phyloP scores from a whole-genome alignment of 441 rosid species.

The Gossypium trilobum region DNA sequence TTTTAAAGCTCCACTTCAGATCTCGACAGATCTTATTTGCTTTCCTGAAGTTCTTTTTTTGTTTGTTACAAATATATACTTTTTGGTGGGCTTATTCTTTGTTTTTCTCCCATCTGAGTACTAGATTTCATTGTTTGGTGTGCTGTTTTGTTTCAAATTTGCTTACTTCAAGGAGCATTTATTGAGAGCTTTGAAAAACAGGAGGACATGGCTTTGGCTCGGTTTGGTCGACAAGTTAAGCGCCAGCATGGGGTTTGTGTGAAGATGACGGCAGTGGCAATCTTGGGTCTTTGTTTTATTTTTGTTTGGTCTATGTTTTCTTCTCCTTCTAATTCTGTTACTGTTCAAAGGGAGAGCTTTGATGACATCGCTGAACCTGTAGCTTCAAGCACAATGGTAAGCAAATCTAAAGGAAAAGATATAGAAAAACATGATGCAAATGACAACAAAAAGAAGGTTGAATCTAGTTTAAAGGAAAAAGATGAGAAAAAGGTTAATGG shows the following conservation, averaged over 20 bases:
- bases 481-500: constrained; percentile 36
- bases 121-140: constrained; percentile 6
- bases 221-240: constrained; percentile 67
- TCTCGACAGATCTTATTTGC: constrained; percentile 2
- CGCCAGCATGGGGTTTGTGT: constrained; percentile 65
- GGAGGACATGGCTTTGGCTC: constrained; percentile 49
- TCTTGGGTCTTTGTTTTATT: constrained; percentile 76
- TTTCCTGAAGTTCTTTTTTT: not conserved
- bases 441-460: constrained; percentile 26
- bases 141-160: constrained; percentile 6
- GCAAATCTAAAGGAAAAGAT: constrained; percentile 16
- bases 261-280: constrained; percentile 59
- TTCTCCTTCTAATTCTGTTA: constrained; percentile 54
- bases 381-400: constrained; percentile 32
- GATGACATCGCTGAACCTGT: constrained; percentile 78
- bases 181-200: constrained; percentile 15
- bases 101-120: not conserved
- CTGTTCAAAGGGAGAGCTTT: constrained; percentile 69
- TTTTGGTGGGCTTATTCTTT: constrained; percentile 11
- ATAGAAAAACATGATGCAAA: constrained; percentile 22
- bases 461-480: constrained; percentile 31
- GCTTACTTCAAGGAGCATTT: not conserved
- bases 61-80: not conserved
- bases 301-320: constrained; percentile 73
- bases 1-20: not conserved